Percentiles rank a stretch among this genome's conserved stretches.
Evolutionary conservation across 2,329 filamentous ascomycete species (phyloP).

Genomic region (Aspergillus aculeatus): DNA sequence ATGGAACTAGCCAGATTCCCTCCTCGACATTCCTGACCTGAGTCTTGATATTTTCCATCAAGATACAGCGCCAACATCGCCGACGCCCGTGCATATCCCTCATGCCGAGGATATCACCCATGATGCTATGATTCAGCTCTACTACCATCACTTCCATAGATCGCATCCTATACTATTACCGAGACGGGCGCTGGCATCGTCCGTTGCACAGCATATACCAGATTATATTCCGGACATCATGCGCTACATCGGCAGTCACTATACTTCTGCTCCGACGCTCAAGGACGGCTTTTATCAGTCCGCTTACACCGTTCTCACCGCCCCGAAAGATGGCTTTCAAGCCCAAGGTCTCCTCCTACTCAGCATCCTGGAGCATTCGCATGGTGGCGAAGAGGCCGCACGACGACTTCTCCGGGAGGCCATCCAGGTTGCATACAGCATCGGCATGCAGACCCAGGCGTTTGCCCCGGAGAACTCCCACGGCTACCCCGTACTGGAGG

Average conservation of each 20-base stretch:
- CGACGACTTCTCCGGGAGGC: constrained; percentile 55
- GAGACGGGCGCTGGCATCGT: constrained; percentile 27
- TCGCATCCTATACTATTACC: constrained; percentile 55
- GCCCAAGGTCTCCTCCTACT: constrained; percentile 35
- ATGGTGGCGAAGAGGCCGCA: constrained; percentile 26
- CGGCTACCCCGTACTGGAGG: constrained; percentile 67
- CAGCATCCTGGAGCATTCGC: constrained; percentile 30
- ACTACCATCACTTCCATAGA: constrained; percentile 52
- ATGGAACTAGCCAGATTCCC: neutral
- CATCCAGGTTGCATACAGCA: constrained; percentile 66
- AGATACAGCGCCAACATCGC: constrained; percentile 3
- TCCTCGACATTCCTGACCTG: neutral
- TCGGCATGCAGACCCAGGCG: constrained; percentile 67
- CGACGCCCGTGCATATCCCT: neutral
- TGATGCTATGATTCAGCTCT: constrained; percentile 43
- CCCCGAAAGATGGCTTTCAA: constrained; percentile 27
- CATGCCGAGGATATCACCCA: constrained; percentile 15
- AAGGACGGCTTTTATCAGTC: constrained; percentile 19
- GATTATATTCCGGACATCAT: constrained; percentile 47
- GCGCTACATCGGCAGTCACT: constrained; percentile 53
- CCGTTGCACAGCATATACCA: constrained; percentile 37
- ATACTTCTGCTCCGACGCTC: constrained; percentile 35
- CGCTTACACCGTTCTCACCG: constrained; percentile 15
- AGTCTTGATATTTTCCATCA: constrained; percentile 4
- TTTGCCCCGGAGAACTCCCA: constrained; percentile 45